Conservation (phyloP, 768 basidiomycete genomes). For the Macrolepiota dolichaula region DNA sequence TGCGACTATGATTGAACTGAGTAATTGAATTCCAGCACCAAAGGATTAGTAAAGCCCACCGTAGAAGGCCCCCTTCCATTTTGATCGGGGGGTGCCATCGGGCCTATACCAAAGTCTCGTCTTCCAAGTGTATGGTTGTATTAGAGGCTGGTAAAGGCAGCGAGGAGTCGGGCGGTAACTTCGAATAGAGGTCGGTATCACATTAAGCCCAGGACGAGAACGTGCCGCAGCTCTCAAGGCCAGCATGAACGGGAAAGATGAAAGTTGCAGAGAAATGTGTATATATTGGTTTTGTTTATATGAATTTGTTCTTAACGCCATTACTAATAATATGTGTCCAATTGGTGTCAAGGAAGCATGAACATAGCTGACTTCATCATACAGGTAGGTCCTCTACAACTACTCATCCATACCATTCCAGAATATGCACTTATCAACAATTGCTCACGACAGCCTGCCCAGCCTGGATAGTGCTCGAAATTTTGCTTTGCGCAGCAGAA, state of each 20-base stretch:
- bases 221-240: conserved; percentile 25
- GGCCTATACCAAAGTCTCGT: conserved; percentile 25
- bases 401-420: neutral
- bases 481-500: conserved; percentile 14
- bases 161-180: conserved; percentile 15
- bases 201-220: conserved; percentile 11
- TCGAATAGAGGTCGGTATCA: neutral
- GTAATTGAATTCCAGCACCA: no score
- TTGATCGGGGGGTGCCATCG: conserved; percentile 34
- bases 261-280: neutral
- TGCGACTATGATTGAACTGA: conserved; percentile 6
- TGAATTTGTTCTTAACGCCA: conserved; percentile 4
- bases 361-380: neutral
- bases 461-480: conserved; percentile 21
- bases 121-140: conserved; percentile 14
- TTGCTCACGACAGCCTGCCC: conserved; percentile 19
- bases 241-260: conserved; percentile 23
- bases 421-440: conserved; percentile 9
- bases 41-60: conserved; percentile 19
- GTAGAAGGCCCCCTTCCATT: conserved; percentile 27
- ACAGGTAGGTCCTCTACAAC: neutral
- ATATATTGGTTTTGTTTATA: neutral
- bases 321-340: neutral
- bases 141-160: conserved; percentile 21
- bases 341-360: neutral